Evolutionary conservation across 208 protist genomes (phyloP).

Genomic region (Phytomonas sp.): DNA sequence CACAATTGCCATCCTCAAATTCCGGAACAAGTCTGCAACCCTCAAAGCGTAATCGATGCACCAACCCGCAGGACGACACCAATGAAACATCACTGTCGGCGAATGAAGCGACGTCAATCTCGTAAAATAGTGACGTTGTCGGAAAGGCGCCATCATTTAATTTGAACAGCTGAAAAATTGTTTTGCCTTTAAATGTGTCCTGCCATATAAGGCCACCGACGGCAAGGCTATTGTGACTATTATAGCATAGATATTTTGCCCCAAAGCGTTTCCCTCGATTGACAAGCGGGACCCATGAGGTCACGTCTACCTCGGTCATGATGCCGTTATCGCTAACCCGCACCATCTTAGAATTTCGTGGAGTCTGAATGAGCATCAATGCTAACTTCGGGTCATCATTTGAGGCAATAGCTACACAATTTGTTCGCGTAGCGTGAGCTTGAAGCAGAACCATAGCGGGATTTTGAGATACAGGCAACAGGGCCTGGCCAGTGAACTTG

Average conservation of each 20-base stretch:
- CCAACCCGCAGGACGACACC: background rate
- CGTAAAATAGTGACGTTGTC: background rate
- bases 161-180: background rate
- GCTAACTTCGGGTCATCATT: background rate
- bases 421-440: background rate
- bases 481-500: background rate
- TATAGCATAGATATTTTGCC: background rate
- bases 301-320: background rate
- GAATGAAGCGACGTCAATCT: background rate
- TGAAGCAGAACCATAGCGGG: background rate
- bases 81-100: background rate
- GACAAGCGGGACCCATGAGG: background rate
- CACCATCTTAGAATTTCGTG: background rate
- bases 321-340: background rate
- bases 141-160: background rate
- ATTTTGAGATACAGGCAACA: background rate
- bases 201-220: background rate
- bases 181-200: background rate
- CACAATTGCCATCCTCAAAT: background rate
- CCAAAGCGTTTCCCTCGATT: background rate
- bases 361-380: background rate
- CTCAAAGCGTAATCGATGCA: background rate
- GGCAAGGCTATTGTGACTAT: background rate
- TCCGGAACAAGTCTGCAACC: background rate
- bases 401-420: background rate